These are phyloP conservation scores for Pugionium cornutum DNA, from an alignment of 345 rosid species.

Conservation along the genomic window DNA sequence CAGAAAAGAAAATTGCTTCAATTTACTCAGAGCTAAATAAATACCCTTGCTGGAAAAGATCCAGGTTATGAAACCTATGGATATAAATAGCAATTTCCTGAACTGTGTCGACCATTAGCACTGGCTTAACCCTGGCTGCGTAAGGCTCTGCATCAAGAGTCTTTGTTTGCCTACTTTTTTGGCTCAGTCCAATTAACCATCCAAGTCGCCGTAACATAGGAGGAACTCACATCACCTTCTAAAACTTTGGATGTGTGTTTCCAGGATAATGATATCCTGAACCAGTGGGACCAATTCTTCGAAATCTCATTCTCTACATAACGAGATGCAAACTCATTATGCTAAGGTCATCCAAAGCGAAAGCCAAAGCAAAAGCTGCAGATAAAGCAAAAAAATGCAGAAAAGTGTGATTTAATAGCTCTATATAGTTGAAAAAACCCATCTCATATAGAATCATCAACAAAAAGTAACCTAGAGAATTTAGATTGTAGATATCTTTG, in stretches of 20 bases:
- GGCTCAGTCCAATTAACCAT: constrained; percentile 61
- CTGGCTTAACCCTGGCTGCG: constrained; percentile 52
- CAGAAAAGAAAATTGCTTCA: not conserved
- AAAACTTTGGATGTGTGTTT: constrained; percentile 24
- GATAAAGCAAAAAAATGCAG: not conserved
- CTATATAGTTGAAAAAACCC: not conserved
- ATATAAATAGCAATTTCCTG: constrained; percentile 83
- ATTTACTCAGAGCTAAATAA: not conserved
- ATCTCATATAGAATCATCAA: constrained; percentile 4
- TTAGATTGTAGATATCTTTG: not conserved
- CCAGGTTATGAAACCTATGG: constrained; percentile 48
- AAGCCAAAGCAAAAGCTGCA: constrained; percentile 21
- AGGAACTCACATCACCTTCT: constrained; percentile 45
- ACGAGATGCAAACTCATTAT: not conserved
- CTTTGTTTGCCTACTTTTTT: constrained; percentile 46
- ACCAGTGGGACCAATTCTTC: not conserved
- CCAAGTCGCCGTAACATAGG: constrained; percentile 54
- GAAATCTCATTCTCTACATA: constrained; percentile 26
- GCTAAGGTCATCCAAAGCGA: constrained; percentile 1
- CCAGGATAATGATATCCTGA: constrained; percentile 35
- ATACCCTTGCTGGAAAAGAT: constrained; percentile 89
- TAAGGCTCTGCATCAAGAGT: constrained; percentile 55
- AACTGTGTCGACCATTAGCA: constrained; percentile 66
- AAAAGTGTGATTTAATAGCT: not conserved
- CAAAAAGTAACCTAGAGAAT: constrained; percentile 1